Evolutionary conservation across 2,329 filamentous ascomycete genomes (phyloP).

Genomic region (Talaromyces sp.): DNA sequence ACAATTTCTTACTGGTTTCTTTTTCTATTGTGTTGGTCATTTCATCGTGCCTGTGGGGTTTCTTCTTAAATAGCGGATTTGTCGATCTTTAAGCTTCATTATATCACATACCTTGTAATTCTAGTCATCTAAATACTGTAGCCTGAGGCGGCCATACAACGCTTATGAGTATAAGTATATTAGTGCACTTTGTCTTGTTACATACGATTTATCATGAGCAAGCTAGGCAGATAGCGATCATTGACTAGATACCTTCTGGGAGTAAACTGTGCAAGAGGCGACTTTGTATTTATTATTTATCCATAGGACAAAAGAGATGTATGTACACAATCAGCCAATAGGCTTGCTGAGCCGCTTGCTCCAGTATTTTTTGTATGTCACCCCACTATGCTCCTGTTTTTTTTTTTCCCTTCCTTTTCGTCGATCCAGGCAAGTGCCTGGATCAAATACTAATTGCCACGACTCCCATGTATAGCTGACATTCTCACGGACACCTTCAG

Average conservation of each 20-base stretch:
- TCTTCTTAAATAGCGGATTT: slow-evolving; percentile 1
- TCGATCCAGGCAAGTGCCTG: background rate
- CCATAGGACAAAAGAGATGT: background rate
- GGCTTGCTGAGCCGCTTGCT: background rate
- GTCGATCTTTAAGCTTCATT: slow-evolving; percentile 1
- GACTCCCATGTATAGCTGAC: background rate
- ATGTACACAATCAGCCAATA: background rate
- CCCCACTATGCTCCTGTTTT: slow-evolving; percentile 19
- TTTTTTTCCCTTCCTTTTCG: background rate
- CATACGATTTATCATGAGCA: background rate
- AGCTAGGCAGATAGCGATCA: background rate
- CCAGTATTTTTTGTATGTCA: background rate
- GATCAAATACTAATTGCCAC: background rate
- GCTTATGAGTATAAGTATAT: slow-evolving; percentile 4
- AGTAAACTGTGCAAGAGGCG: background rate
- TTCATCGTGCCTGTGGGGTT: slow-evolving; percentile 11
- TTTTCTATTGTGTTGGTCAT: slow-evolving; percentile 17
- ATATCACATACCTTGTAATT: slow-evolving; percentile 9
- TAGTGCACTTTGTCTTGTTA: background rate
- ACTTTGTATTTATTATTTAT: background rate
- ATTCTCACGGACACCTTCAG: no score
- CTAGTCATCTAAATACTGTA: slow-evolving; percentile 3
- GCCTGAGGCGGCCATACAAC: background rate
- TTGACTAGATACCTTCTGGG: background rate
- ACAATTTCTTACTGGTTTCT: slow-evolving; percentile 21